Evolutionary conservation across 768 basidiomycete species (phyloP).

Genomic region (Aureoboletus auriporus): DNA sequence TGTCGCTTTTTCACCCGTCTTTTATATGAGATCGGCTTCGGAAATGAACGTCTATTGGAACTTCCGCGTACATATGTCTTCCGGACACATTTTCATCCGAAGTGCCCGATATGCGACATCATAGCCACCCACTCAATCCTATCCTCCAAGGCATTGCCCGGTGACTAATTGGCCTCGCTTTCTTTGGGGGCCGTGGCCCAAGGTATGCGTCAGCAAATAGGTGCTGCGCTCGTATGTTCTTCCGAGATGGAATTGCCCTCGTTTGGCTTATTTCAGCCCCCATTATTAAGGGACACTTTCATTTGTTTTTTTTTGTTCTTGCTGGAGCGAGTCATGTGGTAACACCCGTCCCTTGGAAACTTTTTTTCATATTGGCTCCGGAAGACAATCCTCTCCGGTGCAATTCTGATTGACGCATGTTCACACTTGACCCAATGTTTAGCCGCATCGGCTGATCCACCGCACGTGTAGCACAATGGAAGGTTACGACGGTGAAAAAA

Average conservation of each 20-base stretch:
- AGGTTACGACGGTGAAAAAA: conserved; percentile 24
- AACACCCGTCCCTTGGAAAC: conserved; percentile 23
- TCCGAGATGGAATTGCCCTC: conserved; percentile 21
- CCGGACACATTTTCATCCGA: conserved; percentile 31
- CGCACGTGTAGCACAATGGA: conserved; percentile 32
- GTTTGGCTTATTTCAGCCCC: conserved; percentile 20
- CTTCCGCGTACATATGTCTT: conserved; percentile 20
- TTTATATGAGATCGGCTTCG: conserved; percentile 29
- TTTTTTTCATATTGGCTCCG: conserved; percentile 26
- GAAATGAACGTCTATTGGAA: conserved; percentile 35
- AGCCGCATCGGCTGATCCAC: conserved; percentile 22
- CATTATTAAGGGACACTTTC: conserved; percentile 30
- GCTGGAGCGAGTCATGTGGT: conserved; percentile 20
- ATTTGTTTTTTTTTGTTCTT: conserved; percentile 25
- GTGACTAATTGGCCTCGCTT: conserved; percentile 27
- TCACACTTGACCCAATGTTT: conserved; percentile 19
- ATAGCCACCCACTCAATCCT: conserved; percentile 25
- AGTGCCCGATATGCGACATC: conserved; percentile 20
- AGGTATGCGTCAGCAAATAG: conserved; percentile 17
- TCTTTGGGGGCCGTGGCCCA: conserved; percentile 10
- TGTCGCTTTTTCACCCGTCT: conserved; percentile 11
- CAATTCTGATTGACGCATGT: conserved; percentile 15
- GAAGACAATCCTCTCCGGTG: conserved; percentile 21
- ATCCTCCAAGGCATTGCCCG: conserved; percentile 26
- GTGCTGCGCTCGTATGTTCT: conserved; percentile 23